Evolutionary conservation across 805 yeast species (phyloP).

Genomic region (Kluyveromyces aestuarii): DNA sequence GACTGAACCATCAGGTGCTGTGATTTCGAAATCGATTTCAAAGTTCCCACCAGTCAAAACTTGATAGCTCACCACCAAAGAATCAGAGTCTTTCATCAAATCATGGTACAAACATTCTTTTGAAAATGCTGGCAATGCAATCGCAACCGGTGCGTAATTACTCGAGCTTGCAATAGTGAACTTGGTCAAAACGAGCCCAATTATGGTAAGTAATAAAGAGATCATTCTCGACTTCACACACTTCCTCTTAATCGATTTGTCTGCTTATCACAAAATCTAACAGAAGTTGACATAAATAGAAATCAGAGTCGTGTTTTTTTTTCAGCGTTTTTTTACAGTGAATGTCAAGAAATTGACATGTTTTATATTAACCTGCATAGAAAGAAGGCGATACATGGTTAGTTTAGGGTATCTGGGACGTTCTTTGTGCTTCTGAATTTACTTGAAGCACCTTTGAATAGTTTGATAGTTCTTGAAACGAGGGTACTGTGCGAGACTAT

Average conservation of each 20-base stretch:
- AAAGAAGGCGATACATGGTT: neutral
- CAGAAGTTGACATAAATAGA: neutral
- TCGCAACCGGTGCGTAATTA: conserved; percentile 29
- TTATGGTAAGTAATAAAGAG: neutral
- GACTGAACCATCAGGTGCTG: conserved; percentile 42
- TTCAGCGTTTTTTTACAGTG: neutral
- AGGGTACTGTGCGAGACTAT: no score
- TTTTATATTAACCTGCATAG: neutral
- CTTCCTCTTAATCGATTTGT: neutral
- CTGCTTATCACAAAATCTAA: neutral
- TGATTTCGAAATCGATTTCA: conserved; percentile 55
- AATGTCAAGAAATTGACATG: neutral
- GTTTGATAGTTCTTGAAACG: no score
- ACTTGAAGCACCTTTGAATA: no score
- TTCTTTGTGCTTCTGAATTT: no score
- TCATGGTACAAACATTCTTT: conserved; percentile 36
- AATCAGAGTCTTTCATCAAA: conserved; percentile 29
- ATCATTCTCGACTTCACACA: neutral
- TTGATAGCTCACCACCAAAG: conserved; percentile 35
- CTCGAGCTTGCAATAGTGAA: conserved; percentile 13
- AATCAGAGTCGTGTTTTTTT: neutral
- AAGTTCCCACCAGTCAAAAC: conserved; percentile 62
- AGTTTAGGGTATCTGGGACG: no score
- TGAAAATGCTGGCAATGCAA: conserved; percentile 33
- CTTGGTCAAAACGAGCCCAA: neutral